Percentiles rank a stretch among this genome's conserved stretches.
These are phyloP conservation scores for Fusarium sp. DNA, from an alignment of 2,329 filamentous ascomycete species.

Conservation along the genomic window DNA sequence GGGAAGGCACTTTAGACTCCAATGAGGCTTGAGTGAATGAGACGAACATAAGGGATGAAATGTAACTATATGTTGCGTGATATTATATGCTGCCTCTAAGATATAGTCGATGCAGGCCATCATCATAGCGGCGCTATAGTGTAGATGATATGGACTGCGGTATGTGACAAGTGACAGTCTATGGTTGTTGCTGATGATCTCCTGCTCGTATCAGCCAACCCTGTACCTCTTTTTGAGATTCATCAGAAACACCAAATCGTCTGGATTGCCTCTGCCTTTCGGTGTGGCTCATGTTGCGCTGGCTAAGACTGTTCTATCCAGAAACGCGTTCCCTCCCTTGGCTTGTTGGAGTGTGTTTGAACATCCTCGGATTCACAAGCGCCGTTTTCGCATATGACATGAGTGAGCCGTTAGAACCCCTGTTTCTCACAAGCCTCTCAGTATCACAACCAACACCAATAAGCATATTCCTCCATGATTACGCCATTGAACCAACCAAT, in stretches of 20 bases:
- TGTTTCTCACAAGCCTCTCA: conserved; percentile 6
- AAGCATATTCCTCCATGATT: conserved; percentile 10
- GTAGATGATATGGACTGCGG: neutral
- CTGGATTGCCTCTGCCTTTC: neutral
- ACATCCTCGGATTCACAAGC: conserved; percentile 27
- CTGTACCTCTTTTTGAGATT: conserved; percentile 7
- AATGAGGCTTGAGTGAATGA: conserved; percentile 17
- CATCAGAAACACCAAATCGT: conserved; percentile 18
- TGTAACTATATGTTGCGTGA: neutral
- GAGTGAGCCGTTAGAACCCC: conserved; percentile 5
- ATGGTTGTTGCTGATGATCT: conserved; percentile 4
- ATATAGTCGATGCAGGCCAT: neutral
- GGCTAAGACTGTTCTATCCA: conserved; percentile 1
- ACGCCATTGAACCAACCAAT: neutral
- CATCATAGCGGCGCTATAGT: conserved; percentile 6
- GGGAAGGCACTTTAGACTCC: conserved; percentile 10
- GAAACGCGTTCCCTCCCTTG: conserved; percentile 6
- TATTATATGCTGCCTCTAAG: conserved; percentile 3
- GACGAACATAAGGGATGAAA: conserved; percentile 25
- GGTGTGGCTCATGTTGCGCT: neutral
- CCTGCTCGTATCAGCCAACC: conserved; percentile 1
- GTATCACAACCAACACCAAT: conserved; percentile 8
- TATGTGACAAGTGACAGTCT: conserved; percentile 19
- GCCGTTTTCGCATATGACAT: conserved; percentile 10
- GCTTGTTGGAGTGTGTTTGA: neutral